Base-by-base conservation (phyloP, 2,329 filamentous ascomycete species). In the Mariannaea sp. region DNA sequence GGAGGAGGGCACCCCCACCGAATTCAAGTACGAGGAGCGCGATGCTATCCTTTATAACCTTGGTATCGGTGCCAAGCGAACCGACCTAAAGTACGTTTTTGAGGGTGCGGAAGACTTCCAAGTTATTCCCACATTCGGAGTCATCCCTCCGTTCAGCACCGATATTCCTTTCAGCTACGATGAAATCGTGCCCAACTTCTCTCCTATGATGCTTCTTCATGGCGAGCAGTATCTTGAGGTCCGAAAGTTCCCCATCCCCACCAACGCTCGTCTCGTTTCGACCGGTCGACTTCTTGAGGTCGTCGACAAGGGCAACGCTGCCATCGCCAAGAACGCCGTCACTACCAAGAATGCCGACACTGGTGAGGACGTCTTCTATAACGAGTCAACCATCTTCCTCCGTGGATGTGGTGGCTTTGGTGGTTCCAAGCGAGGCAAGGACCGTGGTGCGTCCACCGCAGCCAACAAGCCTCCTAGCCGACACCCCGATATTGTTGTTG, bases 151-250 rank as follows among this genome's bases (percentile, higher is more conserved):
- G 66, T 97, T 97, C 78, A 88, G 88, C 75, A 87, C 91, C 56
- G 81, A 89, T 62, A 78, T 86, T 56, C 90, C 93, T 22, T 97
- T 89, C 79, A 85, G 80, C 73, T 82, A 94, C 66, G 84, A 86
- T 68, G 85, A 92, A 52, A 83, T 99, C 57, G 88, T 97, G 22
- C 92, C 92, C 72, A 96, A 97, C 81, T 99, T 97, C 80, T 91
- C 85, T 30, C 93, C 92, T 57, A 97, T 96, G 91, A 97, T 97
- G 92, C 85, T 99, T 44, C 88, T 99, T 19, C 94, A 99, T 77
- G 94, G 94, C 70, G 94, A 99, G 80, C 94, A 99, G 75, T 99
- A 92, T 77, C 90, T 99, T 60, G 94, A 99, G 76, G 83, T 99
- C 68, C 86, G 87, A 70, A 91, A 93, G 74, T 95, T 86, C 78